Conservation (phyloP, 257 asterid genomes). For the Ballota nigra region DNA sequence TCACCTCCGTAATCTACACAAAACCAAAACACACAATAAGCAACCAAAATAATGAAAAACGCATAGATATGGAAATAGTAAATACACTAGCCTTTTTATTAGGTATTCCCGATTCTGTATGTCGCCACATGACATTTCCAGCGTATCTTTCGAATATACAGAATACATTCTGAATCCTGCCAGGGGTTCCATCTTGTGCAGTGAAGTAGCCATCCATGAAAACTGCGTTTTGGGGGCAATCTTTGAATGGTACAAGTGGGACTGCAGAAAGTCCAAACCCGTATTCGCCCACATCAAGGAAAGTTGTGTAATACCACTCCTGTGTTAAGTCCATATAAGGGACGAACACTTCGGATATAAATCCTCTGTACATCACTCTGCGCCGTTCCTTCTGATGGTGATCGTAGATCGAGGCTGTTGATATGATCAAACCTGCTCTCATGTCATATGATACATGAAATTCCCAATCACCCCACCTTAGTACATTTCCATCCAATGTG, state of each 20-base stretch:
- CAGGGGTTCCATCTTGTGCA: slow-evolving; percentile 48
- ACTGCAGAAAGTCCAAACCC: slow-evolving; percentile 54
- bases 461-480: slow-evolving; percentile 73
- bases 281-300: slow-evolving; percentile 62
- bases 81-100: slow-evolving; percentile 32
- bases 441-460: slow-evolving; percentile 62
- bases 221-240: slow-evolving; percentile 58
- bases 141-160: slow-evolving; percentile 61
- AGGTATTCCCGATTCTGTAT: slow-evolving; percentile 50
- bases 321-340: slow-evolving; percentile 78
- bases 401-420: slow-evolving; percentile 61
- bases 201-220: slow-evolving; percentile 55
- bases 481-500: slow-evolving; percentile 44
- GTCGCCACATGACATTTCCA: slow-evolving; percentile 75
- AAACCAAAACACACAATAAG: background rate
- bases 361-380: slow-evolving; percentile 69
- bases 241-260: slow-evolving; percentile 54
- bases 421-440: slow-evolving; percentile 68
- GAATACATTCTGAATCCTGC: slow-evolving; percentile 29
- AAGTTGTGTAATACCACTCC: slow-evolving; percentile 69
- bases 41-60: background rate
- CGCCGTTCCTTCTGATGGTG: slow-evolving; percentile 36
- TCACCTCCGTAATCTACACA: slow-evolving; percentile 42
- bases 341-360: slow-evolving; percentile 61
- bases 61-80: background rate